Conservation (phyloP, 805 yeast genomes). For the Candida hungchunana region DNA sequence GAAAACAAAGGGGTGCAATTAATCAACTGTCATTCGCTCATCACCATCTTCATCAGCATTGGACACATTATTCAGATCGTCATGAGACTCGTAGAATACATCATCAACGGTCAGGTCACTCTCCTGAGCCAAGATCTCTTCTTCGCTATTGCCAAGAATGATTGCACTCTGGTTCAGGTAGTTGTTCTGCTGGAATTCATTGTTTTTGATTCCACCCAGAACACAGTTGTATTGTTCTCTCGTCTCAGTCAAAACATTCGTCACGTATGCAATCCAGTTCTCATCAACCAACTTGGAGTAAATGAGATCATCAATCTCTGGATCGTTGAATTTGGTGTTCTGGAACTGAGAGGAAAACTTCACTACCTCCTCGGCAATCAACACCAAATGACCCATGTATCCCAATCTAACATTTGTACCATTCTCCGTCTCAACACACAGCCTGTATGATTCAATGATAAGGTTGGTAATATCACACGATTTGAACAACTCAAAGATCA, state of each 20-base stretch:
- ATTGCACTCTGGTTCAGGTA: conserved; percentile 24
- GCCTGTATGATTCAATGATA: conserved; percentile 61
- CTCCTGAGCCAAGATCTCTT: conserved; percentile 16
- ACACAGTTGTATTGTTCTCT: conserved; percentile 86
- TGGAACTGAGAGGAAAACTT: conserved; percentile 54
- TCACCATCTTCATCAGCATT: conserved; percentile 11
- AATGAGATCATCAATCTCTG: conserved; percentile 24
- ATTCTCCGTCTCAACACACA: conserved; percentile 57
- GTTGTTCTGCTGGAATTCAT: conserved; percentile 23
- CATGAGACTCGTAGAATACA: not conserved
- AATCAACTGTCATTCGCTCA: conserved; percentile 10
- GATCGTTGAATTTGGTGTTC: conserved; percentile 23
- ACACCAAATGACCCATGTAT: conserved; percentile 92
- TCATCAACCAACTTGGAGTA: conserved; percentile 31
- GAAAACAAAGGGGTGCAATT: not conserved
- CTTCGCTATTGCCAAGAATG: conserved; percentile 26
- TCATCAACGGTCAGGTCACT: not conserved
- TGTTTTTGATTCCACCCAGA: conserved; percentile 55
- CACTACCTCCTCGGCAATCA: conserved; percentile 94
- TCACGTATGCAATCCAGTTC: conserved; percentile 72
- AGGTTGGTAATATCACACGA: conserved; percentile 54
- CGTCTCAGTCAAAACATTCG: conserved; percentile 69
- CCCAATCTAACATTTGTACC: conserved; percentile 72
- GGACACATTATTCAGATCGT: not conserved
- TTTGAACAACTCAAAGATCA: conserved; percentile 57